Base-by-base conservation (phyloP, 768 basidiomycete species). In the Leucocoprinus birnbaumii region DNA sequence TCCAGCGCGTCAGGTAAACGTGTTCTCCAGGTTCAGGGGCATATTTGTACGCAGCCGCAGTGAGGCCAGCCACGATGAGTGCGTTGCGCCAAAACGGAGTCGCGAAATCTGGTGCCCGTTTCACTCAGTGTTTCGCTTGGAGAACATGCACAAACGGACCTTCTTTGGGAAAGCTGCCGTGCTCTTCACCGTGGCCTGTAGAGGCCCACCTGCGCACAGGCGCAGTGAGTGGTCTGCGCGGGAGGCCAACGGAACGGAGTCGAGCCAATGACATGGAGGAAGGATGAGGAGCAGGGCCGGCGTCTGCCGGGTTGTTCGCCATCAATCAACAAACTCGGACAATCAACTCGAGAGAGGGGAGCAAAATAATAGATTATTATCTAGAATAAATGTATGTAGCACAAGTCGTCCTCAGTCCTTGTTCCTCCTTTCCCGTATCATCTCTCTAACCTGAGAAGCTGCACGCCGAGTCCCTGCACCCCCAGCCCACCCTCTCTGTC, bases 401-500 rank as follows among this genome's bases (percentile, higher is more conserved):
- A 5, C 31, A 31, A 31, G 5, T 11, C 31, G 6, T 31, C 31
- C 21, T 46, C 50, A 61, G 44, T 61, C 58, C 44, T 67, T 62
- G 54, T 64, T 66, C 59, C 71, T 70, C 60, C 70, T 68, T 55
- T 69, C 73, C 59, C 72, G 67, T 43, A 82, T 51, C 58, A 70
- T 74, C 35, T 79, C 77, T 45, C 76, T 68, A 73, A 80, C 72
- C 58, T 81, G 75, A 22, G 66, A 60, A 44, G 83, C 84, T 11
- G 88, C 91, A 35, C 86, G 78, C 61, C 73, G 77, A 6, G 87
- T 78, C 3, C 89, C 89, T n/a, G 77, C 81, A 21, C 81, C 73
- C 11, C 89, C 87, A 1, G 83, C 85, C 93, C 93, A 98, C 1
- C 94, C 94, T 58, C 86, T 73, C 34, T 69, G 72, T n/a, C 82